phyloP scores from a whole-genome alignment of 257 asterid genomes.

The Agastache rugosa region DNA sequence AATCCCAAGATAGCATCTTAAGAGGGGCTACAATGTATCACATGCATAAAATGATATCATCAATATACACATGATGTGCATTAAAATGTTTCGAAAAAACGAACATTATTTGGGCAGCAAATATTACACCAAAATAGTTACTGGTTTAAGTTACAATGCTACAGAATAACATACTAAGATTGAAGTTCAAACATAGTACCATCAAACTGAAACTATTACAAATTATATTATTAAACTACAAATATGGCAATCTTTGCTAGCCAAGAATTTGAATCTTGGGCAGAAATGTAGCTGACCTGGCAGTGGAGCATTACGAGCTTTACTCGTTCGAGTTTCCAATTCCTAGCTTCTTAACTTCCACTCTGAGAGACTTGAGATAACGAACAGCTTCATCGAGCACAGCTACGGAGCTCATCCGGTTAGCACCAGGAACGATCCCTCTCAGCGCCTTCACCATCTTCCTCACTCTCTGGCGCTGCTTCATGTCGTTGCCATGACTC shows the following conservation, averaged over 20 bases:
- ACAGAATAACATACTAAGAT: background rate
- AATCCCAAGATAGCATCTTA: too few species aligned
- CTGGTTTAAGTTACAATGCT: background rate
- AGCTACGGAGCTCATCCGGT: slow-evolving; percentile 64
- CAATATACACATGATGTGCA: too few species aligned
- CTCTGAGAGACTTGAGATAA: slow-evolving; percentile 76
- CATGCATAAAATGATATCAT: too few species aligned
- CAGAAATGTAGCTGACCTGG: slow-evolving; percentile 1
- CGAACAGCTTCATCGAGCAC: slow-evolving; percentile 87
- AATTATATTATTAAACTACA: slow-evolving; percentile 25
- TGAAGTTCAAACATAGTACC: background rate
- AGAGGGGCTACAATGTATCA: too few species aligned
- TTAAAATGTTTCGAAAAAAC: too few species aligned
- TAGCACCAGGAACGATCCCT: slow-evolving; percentile 74
- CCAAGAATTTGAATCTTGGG: slow-evolving; percentile 7
- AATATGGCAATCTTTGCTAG: background rate
- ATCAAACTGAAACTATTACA: background rate
- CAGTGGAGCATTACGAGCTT: background rate
- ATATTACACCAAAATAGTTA: background rate
- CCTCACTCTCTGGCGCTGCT: slow-evolving; percentile 57
- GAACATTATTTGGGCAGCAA: too few species aligned
- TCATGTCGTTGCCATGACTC: slow-evolving; percentile 44
- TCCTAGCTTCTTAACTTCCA: slow-evolving; percentile 76
- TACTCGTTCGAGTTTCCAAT: slow-evolving; percentile 39
- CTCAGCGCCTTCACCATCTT: slow-evolving; percentile 71